phyloP scores from a whole-genome alignment of 2,329 filamentous ascomycete genomes.

The Aureobasidium sp. region DNA sequence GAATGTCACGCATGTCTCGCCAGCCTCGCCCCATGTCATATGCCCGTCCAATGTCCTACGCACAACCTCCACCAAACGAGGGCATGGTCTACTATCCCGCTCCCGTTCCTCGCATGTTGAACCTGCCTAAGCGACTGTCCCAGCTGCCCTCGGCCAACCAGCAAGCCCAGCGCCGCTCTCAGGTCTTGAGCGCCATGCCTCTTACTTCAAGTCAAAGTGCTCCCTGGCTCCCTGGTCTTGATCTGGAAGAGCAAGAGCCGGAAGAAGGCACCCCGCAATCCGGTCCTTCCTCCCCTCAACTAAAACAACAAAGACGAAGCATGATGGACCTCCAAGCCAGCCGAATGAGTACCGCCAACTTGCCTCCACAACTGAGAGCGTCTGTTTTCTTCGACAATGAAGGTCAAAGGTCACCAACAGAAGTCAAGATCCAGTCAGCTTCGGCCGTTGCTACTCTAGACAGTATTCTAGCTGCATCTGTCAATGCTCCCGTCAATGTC shows the following conservation, averaged over 20 bases:
- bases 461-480: slow-evolving; percentile 83
- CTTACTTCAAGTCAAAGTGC: slow-evolving; percentile 45
- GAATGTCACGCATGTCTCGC: slow-evolving; percentile 13
- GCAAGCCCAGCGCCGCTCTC: slow-evolving; percentile 62
- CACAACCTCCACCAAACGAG: slow-evolving; percentile 54
- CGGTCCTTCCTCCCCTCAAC: neutral
- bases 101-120: slow-evolving; percentile 86
- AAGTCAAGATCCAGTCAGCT: slow-evolving; percentile 54
- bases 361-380: slow-evolving; percentile 82
- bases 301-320: slow-evolving; percentile 25
- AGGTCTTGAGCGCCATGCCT: slow-evolving; percentile 59
- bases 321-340: slow-evolving; percentile 24
- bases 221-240: slow-evolving; percentile 30
- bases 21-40: slow-evolving; percentile 12
- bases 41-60: slow-evolving; percentile 46
- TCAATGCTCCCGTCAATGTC: slow-evolving; percentile 75
- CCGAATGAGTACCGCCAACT: slow-evolving; percentile 33
- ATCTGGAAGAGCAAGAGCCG: neutral
- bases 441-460: slow-evolving; percentile 87
- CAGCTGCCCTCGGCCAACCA: slow-evolving; percentile 56
- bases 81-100: slow-evolving; percentile 94
- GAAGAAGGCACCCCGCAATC: slow-evolving; percentile 12
- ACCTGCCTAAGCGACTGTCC: slow-evolving; percentile 80
- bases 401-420: slow-evolving; percentile 31
- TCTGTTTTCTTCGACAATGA: slow-evolving; percentile 74